A percentile compares a stretch with the other conserved stretches of the same genome.
Conservation (phyloP, 1,139 yeast genomes). For the Debaryomyces fabryi region DNA sequence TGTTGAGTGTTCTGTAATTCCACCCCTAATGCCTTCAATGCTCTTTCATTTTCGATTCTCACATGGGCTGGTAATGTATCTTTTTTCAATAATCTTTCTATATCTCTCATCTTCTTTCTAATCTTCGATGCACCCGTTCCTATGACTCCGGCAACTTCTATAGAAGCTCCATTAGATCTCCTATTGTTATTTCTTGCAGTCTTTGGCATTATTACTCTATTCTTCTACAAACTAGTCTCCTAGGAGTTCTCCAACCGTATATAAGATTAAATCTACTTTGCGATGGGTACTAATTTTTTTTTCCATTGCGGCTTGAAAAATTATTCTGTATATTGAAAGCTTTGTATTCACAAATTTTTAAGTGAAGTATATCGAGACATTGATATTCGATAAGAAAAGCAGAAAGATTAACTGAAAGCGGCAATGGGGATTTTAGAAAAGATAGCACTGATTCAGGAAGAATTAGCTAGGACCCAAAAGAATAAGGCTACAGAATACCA, state of each 20-base stretch:
- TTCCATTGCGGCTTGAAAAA: slow-evolving; percentile 5
- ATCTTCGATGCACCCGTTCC: slow-evolving; percentile 55
- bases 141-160: slow-evolving; percentile 33
- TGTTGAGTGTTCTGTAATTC: slow-evolving; percentile 63
- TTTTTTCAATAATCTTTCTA: slow-evolving; percentile 67
- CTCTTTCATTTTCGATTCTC: slow-evolving; percentile 81
- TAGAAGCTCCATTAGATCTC: slow-evolving; percentile 15
- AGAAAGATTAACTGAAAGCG: background rate
- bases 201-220: slow-evolving; percentile 13
- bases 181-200: slow-evolving; percentile 11
- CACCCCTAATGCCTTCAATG: slow-evolving; percentile 67
- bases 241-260: background rate
- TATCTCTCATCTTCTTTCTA: slow-evolving; percentile 85
- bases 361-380: background rate
- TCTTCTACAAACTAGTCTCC: background rate
- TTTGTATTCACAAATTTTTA: background rate
- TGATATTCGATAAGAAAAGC: background rate
- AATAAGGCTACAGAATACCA: slow-evolving; percentile 98
- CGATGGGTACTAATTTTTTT: slow-evolving; percentile 7
- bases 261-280: background rate
- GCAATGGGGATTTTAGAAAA: slow-evolving; percentile 57
- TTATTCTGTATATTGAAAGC: slow-evolving; percentile 6
- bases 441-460: slow-evolving; percentile 89
- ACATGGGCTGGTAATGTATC: slow-evolving; percentile 74
- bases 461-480: slow-evolving; percentile 92